Base-by-base conservation (phyloP, 1,284 basidiomycete genomes). In the Cutaneotrichosporon cyanovorans region DNA sequence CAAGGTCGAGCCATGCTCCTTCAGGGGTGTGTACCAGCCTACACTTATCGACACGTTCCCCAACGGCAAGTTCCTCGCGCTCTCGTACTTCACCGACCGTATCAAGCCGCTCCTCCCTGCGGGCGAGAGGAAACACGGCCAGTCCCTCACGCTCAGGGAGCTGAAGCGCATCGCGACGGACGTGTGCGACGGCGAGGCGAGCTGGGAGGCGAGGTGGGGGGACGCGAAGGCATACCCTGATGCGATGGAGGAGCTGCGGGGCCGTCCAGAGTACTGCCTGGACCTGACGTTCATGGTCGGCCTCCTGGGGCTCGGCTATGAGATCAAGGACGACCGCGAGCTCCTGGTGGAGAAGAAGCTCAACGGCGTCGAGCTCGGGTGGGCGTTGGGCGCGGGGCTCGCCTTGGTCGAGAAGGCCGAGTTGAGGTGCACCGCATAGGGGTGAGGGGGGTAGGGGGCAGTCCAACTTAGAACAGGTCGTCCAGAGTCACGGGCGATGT, bases 71-170 rank as follows among this genome's bases (percentile, higher is more conserved):
- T 77, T 90, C 56, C 78, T 91, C 22, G 80, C 92, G 9, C 78
- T 96, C 1, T 96, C 92, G 22, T 98, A 97, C 78, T 97, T 98
- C 74, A 95, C 90, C 75, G 93, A 97, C 75, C 86, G 95, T 33
- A 77, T 95, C 51, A 74, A 77, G 33, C 93, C 91, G 0, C 80
- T 97, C 50, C 77, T 92, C 36, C 71, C 74, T 39, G 66, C 61
- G 12, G n/a, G n/a, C n/a, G n/a, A n/a, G n/a, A 12, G 12, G 25
- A 63, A 42, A n/a, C 47, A 49, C 34, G 38, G 53, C 12, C 40
- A 39, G 21, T 42, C 60, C 19, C 72, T 88, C 48, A 78, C 77
- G 0, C 75, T 92, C 23, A 73, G 77, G 35, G 76, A 78, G 12
- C 74, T 95, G 59, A 79, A 80, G 5, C 62, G 73, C 1, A 76